A percentile compares a stretch with the other conserved stretches of the same genome.
phyloP scores from a whole-genome alignment of 371 early-diverging fungal genomes.

The Mortierella sp. region DNA sequence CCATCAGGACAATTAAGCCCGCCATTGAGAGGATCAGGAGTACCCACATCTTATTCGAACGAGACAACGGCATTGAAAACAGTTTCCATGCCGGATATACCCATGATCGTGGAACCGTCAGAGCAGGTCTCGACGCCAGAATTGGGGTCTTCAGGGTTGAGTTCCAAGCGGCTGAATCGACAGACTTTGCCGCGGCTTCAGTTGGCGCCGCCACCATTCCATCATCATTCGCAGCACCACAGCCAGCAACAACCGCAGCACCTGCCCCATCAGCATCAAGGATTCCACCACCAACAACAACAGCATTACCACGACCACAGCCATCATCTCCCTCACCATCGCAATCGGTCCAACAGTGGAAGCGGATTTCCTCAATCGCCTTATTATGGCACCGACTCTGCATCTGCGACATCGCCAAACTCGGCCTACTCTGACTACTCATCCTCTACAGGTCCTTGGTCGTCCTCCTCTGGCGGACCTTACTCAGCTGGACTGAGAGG shows the following conservation, averaged over 20 bases:
- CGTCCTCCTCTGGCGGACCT: background rate
- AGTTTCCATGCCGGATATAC: conserved; percentile 24
- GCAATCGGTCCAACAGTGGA: conserved; percentile 14
- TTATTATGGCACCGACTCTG: conserved; percentile 17
- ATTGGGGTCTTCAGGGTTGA: conserved; percentile 6
- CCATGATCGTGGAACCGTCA: conserved; percentile 52
- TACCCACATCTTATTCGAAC: background rate
- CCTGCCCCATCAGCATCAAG: background rate
- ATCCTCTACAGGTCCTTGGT: conserved; percentile 1
- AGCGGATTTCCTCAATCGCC: conserved; percentile 5
- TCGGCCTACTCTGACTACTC: conserved; percentile 12
- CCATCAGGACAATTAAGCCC: background rate
- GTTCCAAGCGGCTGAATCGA: conserved; percentile 38
- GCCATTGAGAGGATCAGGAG: background rate
- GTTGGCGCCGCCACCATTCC: conserved; percentile 40
- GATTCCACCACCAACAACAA: background rate
- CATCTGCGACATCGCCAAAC: conserved; percentile 18
- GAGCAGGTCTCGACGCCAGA: conserved; percentile 10
- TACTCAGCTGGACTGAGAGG: conserved; percentile 8
- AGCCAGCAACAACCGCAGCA: conserved; percentile 6
- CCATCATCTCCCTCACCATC: background rate
- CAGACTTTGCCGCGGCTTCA: conserved; percentile 41
- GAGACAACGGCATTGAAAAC: conserved; percentile 12
- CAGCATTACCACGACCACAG: conserved; percentile 3
- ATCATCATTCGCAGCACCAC: conserved; percentile 28